Evolutionary conservation across 768 basidiomycete species (phyloP).

Genomic region (Suillus ampliporus): DNA sequence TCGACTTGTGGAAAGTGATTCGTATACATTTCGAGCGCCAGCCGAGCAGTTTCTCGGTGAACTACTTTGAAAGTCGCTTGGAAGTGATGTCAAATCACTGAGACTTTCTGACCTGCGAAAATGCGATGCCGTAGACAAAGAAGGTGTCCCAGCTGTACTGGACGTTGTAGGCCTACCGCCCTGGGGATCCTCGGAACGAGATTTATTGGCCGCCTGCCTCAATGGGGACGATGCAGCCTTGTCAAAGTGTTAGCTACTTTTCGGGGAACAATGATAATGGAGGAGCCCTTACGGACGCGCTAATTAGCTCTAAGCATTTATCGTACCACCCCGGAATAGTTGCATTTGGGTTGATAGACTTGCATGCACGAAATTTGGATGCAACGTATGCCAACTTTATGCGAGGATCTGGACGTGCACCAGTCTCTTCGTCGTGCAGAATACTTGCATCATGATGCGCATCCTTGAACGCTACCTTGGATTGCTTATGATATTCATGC

Average conservation of each 20-base stretch:
- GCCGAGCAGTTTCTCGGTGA: not conserved
- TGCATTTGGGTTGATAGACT: slow-evolving; percentile 46
- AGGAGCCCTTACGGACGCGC: slow-evolving; percentile 29
- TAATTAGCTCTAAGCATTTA: slow-evolving; percentile 25
- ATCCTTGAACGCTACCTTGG: slow-evolving; percentile 23
- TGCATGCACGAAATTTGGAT: slow-evolving; percentile 51
- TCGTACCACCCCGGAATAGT: slow-evolving; percentile 72
- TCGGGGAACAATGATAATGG: not conserved
- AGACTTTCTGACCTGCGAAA: slow-evolving; percentile 13
- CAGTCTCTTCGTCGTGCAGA: slow-evolving; percentile 42
- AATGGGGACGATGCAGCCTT: not conserved
- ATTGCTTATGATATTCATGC: slow-evolving; percentile 40
- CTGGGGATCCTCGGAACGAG: not conserved
- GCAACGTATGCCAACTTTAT: slow-evolving; percentile 53
- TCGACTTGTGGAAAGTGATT: not conserved
- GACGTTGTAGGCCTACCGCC: not conserved
- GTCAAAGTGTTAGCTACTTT: not conserved
- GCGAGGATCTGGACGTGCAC: slow-evolving; percentile 37
- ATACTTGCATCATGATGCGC: slow-evolving; percentile 17
- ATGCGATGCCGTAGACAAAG: not conserved
- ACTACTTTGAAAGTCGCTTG: slow-evolving; percentile 22
- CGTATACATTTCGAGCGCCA: not conserved
- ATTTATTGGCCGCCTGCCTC: not conserved
- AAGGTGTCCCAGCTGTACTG: not conserved
- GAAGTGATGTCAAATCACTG: slow-evolving; percentile 38